Conservation (phyloP, 2,329 filamentous ascomycete genomes). For the Hortaea sp. region DNA sequence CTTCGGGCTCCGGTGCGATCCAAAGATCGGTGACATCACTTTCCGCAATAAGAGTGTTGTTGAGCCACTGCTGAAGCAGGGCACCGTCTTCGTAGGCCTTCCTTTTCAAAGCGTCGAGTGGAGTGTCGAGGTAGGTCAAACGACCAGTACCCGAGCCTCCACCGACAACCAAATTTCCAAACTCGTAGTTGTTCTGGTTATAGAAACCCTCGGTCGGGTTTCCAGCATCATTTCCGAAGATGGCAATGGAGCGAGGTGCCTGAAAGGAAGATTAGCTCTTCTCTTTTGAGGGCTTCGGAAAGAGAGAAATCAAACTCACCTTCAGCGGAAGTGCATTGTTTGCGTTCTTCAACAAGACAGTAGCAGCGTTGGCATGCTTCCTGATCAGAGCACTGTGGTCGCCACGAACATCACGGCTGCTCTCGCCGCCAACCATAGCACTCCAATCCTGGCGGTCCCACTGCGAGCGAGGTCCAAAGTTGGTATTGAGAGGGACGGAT, state of each 20-base stretch:
- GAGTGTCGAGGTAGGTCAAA: constrained; percentile 29
- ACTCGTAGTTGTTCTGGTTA: constrained; percentile 19
- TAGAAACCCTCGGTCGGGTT: constrained; percentile 20
- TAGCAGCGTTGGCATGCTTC: constrained; percentile 30
- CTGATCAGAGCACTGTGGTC: constrained; percentile 28
- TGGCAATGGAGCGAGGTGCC: constrained; percentile 33
- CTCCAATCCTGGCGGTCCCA: too few relatives aligned
- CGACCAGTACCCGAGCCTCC: constrained; percentile 33
- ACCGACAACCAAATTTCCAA: constrained; percentile 34
- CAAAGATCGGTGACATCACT: constrained; percentile 22
- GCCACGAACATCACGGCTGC: constrained; percentile 24
- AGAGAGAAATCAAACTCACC: constrained; percentile 1
- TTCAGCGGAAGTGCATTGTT: constrained; percentile 44
- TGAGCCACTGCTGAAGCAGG: constrained; percentile 37
- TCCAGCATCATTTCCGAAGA: constrained; percentile 42
- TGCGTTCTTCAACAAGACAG: constrained; percentile 51
- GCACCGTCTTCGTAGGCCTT: constrained; percentile 20
- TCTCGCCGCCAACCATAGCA: too few relatives aligned
- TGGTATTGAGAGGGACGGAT: constrained; percentile 19
- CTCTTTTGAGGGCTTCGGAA: too few relatives aligned
- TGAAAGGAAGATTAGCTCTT: constrained; percentile 10
- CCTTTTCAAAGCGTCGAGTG: constrained; percentile 32
- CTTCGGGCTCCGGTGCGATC: constrained; percentile 36
- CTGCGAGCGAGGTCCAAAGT: too few relatives aligned
- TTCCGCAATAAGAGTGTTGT: constrained; percentile 27